Conservation (phyloP, 2,329 filamentous ascomycete genomes). For the Trichoderma sp. region DNA sequence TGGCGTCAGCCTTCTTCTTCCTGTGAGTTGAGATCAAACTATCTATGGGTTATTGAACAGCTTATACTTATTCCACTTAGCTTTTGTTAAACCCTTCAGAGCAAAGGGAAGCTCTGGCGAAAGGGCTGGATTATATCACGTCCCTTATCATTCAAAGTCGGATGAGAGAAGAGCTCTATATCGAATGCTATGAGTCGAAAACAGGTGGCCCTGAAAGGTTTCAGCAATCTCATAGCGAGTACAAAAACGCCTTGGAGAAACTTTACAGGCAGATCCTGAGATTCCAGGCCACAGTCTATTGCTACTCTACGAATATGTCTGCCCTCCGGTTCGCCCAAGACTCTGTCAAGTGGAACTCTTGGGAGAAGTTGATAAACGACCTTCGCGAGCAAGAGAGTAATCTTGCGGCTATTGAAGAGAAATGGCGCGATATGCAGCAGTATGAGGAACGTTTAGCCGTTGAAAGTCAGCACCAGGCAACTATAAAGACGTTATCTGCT, state of each 20-base stretch:
- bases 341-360: not conserved
- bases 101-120: not conserved
- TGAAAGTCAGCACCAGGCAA: not conserved
- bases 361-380: not conserved
- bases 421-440: not conserved
- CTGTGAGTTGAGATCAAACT: not conserved
- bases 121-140: not conserved
- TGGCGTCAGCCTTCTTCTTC: not conserved
- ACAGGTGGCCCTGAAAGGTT: not conserved
- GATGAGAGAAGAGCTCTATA: conserved; percentile 1
- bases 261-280: conserved; percentile 4
- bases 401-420: not conserved
- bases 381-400: not conserved
- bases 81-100: conserved; percentile 10
- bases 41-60: not conserved
- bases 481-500: not conserved
- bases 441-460: not conserved
- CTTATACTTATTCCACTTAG: not conserved
- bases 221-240: not conserved
- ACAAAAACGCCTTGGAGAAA: not conserved
- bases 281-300: conserved; percentile 1
- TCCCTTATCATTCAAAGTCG: not conserved
- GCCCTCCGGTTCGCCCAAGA: not conserved
- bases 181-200: not conserved
- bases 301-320: not conserved